Conservation (phyloP, 257 asterid species). For the Jacaranda copaia region DNA sequence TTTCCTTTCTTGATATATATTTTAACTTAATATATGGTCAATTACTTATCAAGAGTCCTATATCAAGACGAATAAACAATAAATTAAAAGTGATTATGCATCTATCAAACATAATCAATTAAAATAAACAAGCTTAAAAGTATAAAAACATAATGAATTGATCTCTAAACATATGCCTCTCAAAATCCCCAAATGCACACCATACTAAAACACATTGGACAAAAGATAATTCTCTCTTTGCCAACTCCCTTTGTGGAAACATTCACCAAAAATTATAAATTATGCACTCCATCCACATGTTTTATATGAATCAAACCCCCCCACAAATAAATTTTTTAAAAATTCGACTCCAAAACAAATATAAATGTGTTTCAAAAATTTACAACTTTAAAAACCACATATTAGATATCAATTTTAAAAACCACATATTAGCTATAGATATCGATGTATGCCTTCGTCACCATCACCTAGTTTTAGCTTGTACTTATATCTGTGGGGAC, state of each 20-base stretch:
- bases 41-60: too few species aligned
- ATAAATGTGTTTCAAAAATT: background rate
- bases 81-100: too few species aligned
- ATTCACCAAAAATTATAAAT: background rate
- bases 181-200: background rate
- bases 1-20: too few species aligned
- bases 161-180: background rate
- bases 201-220: background rate
- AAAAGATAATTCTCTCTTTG: too few species aligned
- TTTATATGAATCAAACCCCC: slow-evolving; percentile 15
- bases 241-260: background rate
- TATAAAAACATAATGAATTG: too few species aligned
- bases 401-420: background rate
- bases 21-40: too few species aligned
- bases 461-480: too few species aligned
- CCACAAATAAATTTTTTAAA: background rate
- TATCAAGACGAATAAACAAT: too few species aligned
- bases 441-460: too few species aligned
- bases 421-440: background rate
- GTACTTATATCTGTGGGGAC: too few species aligned
- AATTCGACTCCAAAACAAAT: background rate
- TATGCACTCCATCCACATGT: background rate
- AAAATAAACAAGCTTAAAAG: too few species aligned
- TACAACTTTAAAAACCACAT: background rate
- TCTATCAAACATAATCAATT: too few species aligned